phyloP scores from a whole-genome alignment of 352 stramenopile genomes.

The Pythium sp. region DNA sequence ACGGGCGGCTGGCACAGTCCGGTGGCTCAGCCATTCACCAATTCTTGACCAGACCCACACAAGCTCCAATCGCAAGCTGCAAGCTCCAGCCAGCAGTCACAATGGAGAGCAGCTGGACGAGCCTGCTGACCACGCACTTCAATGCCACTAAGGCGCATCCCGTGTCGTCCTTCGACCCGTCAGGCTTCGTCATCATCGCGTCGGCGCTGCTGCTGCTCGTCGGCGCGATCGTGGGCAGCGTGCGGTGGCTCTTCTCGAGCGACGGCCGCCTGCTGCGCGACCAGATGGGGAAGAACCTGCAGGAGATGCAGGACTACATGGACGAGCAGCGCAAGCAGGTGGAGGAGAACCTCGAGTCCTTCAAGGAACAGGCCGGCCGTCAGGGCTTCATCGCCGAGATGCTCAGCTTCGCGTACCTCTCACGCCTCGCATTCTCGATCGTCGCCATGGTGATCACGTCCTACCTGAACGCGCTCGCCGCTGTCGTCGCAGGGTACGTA shows the following conservation, averaged over 20 bases:
- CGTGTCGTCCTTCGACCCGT: slow-evolving; percentile 81
- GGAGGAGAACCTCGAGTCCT: slow-evolving; percentile 70
- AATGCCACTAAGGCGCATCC: slow-evolving; percentile 79
- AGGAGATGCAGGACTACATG: slow-evolving; percentile 78
- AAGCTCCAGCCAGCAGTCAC: not conserved
- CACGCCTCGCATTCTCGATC: slow-evolving; percentile 76
- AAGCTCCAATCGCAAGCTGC: not conserved
- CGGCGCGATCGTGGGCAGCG: slow-evolving; percentile 51
- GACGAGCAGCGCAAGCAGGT: slow-evolving; percentile 59
- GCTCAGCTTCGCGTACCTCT: slow-evolving; percentile 86
- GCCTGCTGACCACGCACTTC: slow-evolving; percentile 81
- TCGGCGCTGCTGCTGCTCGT: slow-evolving; percentile 64
- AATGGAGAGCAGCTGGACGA: slow-evolving; percentile 62
- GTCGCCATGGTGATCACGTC: slow-evolving; percentile 74
- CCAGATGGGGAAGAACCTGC: slow-evolving; percentile 68
- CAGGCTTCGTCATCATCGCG: slow-evolving; percentile 83
- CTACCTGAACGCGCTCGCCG: slow-evolving; percentile 81
- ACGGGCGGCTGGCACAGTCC: not conserved
- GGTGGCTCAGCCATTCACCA: not conserved
- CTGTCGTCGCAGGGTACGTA: slow-evolving; percentile 56
- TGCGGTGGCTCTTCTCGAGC: slow-evolving; percentile 35
- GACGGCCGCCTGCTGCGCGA: slow-evolving; percentile 44
- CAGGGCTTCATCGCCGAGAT: slow-evolving; percentile 87
- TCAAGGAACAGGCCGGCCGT: slow-evolving; percentile 57
- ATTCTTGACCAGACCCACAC: not conserved